phyloP scores from a whole-genome alignment of 768 basidiomycete species.

The Dendrothele bispora region DNA sequence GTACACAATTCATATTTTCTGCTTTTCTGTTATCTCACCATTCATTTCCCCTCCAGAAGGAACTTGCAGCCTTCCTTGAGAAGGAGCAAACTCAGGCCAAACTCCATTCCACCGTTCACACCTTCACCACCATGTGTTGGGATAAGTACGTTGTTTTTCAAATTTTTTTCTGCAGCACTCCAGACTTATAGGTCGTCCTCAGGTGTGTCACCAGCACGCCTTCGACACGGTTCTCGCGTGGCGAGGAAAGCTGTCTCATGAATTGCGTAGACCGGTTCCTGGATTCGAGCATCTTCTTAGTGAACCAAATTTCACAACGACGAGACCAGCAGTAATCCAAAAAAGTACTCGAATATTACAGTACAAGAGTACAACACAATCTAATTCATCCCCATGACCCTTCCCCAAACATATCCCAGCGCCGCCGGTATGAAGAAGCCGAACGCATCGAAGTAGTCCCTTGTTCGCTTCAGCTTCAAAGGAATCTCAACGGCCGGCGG shows the following conservation, averaged over 20 bases:
- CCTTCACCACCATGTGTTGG: conserved; percentile 85
- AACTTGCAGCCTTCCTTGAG: conserved; percentile 77
- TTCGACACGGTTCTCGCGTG: conserved; percentile 72
- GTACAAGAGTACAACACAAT: no score
- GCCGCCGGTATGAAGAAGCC: conserved; percentile 67
- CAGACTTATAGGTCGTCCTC: conserved; percentile 7
- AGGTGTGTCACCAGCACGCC: conserved; percentile 84
- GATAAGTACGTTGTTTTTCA: conserved; percentile 68
- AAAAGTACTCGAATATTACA: no score
- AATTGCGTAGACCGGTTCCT: conserved; percentile 94
- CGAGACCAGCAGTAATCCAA: conserved; percentile 21
- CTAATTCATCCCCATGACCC: conserved; percentile 16
- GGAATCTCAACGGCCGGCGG: conserved; percentile 51
- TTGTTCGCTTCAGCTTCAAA: conserved; percentile 48
- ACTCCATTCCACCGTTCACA: conserved; percentile 70
- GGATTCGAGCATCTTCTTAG: conserved; percentile 82
- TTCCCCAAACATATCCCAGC: conserved; percentile 48
- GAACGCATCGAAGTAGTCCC: conserved; percentile 67
- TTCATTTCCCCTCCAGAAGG: conserved; percentile 55
- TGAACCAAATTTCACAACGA: conserved; percentile 60
- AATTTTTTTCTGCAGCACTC: conserved; percentile 2
- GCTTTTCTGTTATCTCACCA: conserved; percentile 6
- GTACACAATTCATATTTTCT: conserved; percentile 33
- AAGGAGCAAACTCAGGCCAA: conserved; percentile 73
- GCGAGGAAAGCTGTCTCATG: conserved; percentile 78